Percentiles rank a stretch among this genome's conserved stretches.
Conservation (phyloP, 164 flowering plant genomes). For the Magnolia officinalis region DNA sequence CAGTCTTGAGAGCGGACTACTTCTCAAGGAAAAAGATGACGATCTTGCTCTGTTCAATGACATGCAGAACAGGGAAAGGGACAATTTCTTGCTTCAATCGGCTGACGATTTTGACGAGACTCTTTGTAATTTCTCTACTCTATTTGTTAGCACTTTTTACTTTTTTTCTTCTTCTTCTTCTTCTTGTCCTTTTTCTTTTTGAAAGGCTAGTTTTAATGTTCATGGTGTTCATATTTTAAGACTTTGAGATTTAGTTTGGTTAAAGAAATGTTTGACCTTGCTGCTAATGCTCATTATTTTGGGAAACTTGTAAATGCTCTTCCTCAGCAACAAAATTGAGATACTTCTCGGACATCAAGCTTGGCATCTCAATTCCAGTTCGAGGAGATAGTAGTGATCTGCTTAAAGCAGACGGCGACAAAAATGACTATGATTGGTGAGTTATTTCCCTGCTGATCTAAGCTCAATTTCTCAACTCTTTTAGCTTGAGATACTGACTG, state of each 20-base stretch:
- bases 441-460: conserved; percentile 15
- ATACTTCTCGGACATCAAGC: conserved; percentile 75
- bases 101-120: conserved; percentile 71
- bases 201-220: too few relatives aligned
- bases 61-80: conserved; percentile 67
- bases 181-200: background rate
- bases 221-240: background rate
- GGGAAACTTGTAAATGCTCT: background rate
- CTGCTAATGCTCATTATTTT: background rate
- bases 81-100: conserved; percentile 68
- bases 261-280: background rate
- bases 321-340: conserved; percentile 67
- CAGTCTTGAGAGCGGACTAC: conserved; percentile 65
- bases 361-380: conserved; percentile 64
- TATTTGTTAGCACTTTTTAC: background rate
- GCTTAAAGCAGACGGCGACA: conserved; percentile 74
- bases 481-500: background rate
- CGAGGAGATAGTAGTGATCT: conserved; percentile 80
- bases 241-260: conserved; percentile 5
- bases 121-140: conserved; percentile 49
- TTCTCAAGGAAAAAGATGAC: conserved; percentile 66
- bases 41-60: conserved; percentile 89
- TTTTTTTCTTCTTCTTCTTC: background rate
- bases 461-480: background rate
- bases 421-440: conserved; percentile 96